Conservation (phyloP, 805 yeast species). For the Candida coleopterorum region DNA sequence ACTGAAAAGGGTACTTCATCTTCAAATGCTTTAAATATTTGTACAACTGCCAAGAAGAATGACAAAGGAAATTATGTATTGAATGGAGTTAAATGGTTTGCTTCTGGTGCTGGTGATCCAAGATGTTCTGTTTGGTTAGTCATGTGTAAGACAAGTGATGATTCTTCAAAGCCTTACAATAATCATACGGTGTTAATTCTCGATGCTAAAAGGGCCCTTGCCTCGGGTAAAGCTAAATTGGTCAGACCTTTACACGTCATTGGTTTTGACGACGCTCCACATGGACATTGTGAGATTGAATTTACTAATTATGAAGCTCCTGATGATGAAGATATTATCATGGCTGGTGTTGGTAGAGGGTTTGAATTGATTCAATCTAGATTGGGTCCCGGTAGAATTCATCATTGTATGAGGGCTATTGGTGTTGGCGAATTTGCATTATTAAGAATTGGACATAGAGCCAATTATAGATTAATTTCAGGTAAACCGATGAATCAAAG, state of each 20-base stretch:
- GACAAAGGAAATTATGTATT: slow-evolving; percentile 43
- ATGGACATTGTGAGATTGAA: slow-evolving; percentile 61
- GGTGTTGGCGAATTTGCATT: slow-evolving; percentile 60
- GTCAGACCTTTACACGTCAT: slow-evolving; percentile 50
- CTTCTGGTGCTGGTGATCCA: slow-evolving; percentile 68
- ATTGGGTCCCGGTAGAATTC: slow-evolving; percentile 66
- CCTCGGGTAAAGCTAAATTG: slow-evolving; percentile 44
- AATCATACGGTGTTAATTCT: slow-evolving; percentile 56
- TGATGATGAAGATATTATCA: slow-evolving; percentile 35
- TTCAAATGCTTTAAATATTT: slow-evolving; percentile 58
- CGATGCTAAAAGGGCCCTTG: slow-evolving; percentile 46
- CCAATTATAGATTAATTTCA: slow-evolving; percentile 48
- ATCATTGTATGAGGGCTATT: slow-evolving; percentile 62
- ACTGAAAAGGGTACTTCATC: slow-evolving; percentile 59
- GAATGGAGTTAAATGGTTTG: slow-evolving; percentile 66
- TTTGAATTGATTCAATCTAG: slow-evolving; percentile 61
- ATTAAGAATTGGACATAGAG: slow-evolving; percentile 44
- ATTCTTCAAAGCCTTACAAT: slow-evolving; percentile 28
- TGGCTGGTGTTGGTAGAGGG: slow-evolving; percentile 49
- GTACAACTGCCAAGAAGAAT: slow-evolving; percentile 36
- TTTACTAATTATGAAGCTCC: slow-evolving; percentile 47
- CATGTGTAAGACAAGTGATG: slow-evolving; percentile 44
- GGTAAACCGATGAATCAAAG: slow-evolving; percentile 46
- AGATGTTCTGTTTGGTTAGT: slow-evolving; percentile 50
- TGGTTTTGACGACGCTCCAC: slow-evolving; percentile 68